These are phyloP conservation scores for Termitomyces sp. DNA, from an alignment of 768 basidiomycete genomes.

Conservation along the genomic window DNA sequence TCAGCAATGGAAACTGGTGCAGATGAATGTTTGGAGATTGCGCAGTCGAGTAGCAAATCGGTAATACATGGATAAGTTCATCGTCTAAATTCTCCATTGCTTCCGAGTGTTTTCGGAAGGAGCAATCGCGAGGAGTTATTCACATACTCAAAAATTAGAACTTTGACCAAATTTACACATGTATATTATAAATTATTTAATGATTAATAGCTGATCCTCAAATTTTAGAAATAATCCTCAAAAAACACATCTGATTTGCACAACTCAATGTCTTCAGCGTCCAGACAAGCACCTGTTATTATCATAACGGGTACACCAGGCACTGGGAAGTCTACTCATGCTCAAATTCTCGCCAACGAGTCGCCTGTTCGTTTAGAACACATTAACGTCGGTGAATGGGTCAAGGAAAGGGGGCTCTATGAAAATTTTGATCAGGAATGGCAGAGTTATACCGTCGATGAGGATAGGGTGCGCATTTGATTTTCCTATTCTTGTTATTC, in stretches of 20 bases:
- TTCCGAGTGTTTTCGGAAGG: background rate
- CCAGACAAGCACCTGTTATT: conserved; percentile 49
- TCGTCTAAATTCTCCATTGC: conserved; percentile 37
- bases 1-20: conserved; percentile 78
- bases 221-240: no score
- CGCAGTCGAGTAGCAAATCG: conserved; percentile 64
- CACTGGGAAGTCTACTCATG: conserved; percentile 95
- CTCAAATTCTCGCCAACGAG: conserved; percentile 71
- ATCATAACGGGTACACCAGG: conserved; percentile 89
- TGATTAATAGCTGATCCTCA: no score
- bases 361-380: conserved; percentile 68
- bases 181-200: no score
- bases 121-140: no score
- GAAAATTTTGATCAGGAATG: conserved; percentile 90
- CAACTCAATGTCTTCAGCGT: conserved; percentile 7
- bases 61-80: conserved; percentile 60
- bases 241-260: background rate
- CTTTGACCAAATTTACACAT: no score
- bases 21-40: conserved; percentile 63
- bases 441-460: conserved; percentile 91
- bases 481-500: background rate
- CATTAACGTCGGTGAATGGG: conserved; percentile 86
- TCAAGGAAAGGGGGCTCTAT: conserved; percentile 79
- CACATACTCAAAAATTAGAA: no score
- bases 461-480: conserved; percentile 73